Percentiles rank a stretch among this genome's conserved stretches.
Evolutionary conservation across 2,329 filamentous ascomycete genomes (phyloP).

Genomic region (Colletotrichum kahawae): DNA sequence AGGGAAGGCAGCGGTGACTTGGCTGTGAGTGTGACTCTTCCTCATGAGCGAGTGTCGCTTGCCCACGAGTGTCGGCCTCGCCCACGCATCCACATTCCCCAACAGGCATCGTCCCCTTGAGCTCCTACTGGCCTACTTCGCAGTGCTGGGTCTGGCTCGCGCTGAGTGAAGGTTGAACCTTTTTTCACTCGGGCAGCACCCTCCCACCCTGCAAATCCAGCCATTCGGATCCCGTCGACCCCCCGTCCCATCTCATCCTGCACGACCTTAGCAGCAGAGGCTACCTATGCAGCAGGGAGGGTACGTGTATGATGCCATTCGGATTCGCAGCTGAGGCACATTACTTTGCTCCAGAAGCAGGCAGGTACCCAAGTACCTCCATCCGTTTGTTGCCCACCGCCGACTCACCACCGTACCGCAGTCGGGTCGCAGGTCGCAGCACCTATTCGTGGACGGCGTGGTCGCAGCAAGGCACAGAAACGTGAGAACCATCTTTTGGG

Average conservation of each 20-base stretch:
- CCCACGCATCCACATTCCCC: conserved; percentile 21
- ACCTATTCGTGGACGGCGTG: background rate
- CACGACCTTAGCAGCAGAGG: background rate
- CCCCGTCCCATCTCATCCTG: background rate
- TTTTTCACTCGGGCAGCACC: background rate
- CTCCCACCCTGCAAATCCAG: background rate
- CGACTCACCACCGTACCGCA: background rate
- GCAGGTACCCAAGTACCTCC: background rate
- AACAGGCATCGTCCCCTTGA: background rate
- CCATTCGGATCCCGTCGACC: background rate
- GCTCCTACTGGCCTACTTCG: background rate
- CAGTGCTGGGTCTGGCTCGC: background rate
- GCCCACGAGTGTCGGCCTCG: background rate
- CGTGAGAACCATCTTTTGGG: background rate
- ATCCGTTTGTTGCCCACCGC: background rate
- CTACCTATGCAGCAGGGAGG: background rate
- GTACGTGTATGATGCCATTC: background rate
- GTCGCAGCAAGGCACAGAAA: background rate
- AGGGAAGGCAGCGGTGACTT: conserved; percentile 4
- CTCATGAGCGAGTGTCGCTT: background rate
- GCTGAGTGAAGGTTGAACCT: background rate
- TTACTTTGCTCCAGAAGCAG: background rate
- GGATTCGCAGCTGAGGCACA: background rate
- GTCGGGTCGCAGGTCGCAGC: background rate
- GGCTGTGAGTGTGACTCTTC: background rate